Conservation (phyloP, 2,329 filamentous ascomycete species). For the Scopulariopsis brevicaulis region DNA sequence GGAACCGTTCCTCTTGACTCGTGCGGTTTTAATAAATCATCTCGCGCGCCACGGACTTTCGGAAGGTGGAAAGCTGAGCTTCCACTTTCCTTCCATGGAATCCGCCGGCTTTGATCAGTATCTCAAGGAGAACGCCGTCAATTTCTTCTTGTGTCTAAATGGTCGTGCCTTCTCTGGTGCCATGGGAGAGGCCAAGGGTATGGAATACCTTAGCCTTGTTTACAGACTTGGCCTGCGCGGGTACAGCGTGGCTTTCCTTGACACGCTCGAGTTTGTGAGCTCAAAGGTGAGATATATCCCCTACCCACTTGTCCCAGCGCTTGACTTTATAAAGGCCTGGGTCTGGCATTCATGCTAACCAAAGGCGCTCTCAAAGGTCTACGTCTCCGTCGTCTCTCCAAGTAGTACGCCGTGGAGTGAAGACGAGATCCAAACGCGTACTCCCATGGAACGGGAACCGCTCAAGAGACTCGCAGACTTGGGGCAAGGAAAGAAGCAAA, state of each 20-base stretch:
- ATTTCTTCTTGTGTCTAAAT: constrained; percentile 61
- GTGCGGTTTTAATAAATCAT: constrained; percentile 54
- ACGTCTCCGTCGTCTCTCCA: not conserved
- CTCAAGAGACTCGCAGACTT: not conserved
- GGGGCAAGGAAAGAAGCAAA: not conserved
- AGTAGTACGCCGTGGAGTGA: not conserved
- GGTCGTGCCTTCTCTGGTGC: constrained; percentile 23
- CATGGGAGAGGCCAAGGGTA: constrained; percentile 21
- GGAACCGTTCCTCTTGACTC: constrained; percentile 41
- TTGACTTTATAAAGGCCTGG: not conserved
- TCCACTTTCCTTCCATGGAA: constrained; percentile 34
- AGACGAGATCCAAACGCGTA: not conserved
- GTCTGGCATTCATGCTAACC: not conserved
- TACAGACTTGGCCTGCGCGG: constrained; percentile 40
- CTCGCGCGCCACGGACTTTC: constrained; percentile 19
- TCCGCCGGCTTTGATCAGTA: constrained; percentile 42
- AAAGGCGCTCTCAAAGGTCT: not conserved
- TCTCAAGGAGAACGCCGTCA: constrained; percentile 38
- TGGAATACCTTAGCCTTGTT: constrained; percentile 14
- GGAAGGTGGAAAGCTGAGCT: constrained; percentile 8
- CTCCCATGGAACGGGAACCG: not conserved
- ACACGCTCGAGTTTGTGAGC: constrained; percentile 50
- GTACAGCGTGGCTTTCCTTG: constrained; percentile 52
- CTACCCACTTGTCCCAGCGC: not conserved
- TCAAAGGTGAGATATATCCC: constrained; percentile 37